A percentile compares a stretch with the other conserved stretches of the same genome.
Evolutionary conservation across 345 rosid genomes (phyloP).

Genomic region (Diplotaxis tenuifolia): DNA sequence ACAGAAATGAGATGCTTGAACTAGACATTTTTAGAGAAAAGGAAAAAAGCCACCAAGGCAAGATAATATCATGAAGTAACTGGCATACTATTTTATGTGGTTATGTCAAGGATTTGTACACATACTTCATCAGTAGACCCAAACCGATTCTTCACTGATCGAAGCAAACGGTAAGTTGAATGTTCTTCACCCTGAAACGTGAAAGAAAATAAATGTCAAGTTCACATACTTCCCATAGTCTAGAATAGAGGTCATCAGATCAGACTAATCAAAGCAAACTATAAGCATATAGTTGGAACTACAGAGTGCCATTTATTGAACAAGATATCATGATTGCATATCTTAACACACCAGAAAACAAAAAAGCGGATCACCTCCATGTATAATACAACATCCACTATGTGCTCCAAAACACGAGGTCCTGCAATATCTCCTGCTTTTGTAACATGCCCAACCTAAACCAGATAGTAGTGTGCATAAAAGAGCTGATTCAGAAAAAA

Average conservation of each 20-base stretch:
- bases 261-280: constrained; percentile 7
- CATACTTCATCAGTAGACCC: constrained; percentile 92
- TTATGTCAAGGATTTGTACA: constrained; percentile 2
- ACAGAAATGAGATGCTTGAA: constrained; percentile 1
- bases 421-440: constrained; percentile 96
- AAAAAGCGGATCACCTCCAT: constrained; percentile 73
- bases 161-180: constrained; percentile 83
- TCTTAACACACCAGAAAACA: constrained; percentile 21
- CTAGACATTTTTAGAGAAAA: background rate
- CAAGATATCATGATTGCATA: constrained; percentile 4
- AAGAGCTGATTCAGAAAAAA: constrained; percentile 3
- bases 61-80: background rate
- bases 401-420: constrained; percentile 97
- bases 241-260: background rate
- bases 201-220: constrained; percentile 13
- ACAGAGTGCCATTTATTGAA: background rate
- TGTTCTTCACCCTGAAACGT: constrained; percentile 75
- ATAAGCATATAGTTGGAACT: background rate
- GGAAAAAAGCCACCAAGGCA: background rate
- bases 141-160: constrained; percentile 90
- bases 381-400: constrained; percentile 92
- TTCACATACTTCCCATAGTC: background rate
- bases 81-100: constrained; percentile 2
- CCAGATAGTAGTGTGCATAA: constrained; percentile 19
- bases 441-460: constrained; percentile 87